phyloP scores from a whole-genome alignment of 2,329 filamentous ascomycete genomes.

The Fusarium phyllophilum region DNA sequence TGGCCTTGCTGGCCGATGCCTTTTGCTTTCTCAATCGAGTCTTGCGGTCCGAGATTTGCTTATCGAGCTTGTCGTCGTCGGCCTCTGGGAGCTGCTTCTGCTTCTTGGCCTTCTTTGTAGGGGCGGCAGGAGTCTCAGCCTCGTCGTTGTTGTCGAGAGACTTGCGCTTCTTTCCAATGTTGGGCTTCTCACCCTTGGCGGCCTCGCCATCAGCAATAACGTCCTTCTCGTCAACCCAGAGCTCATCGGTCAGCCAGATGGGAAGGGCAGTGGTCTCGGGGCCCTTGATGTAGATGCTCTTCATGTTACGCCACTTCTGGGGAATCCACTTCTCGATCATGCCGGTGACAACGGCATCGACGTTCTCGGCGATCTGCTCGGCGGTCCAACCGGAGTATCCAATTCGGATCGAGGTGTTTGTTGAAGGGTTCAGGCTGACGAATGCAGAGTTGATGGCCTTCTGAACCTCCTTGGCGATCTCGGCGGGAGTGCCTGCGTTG shows the following conservation, averaged over 20 bases:
- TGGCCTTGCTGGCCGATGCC: constrained; percentile 63
- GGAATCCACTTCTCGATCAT: constrained; percentile 84
- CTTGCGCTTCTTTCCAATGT: constrained; percentile 74
- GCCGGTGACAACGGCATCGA: constrained; percentile 74
- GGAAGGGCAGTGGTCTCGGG: constrained; percentile 88
- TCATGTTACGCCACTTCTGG: constrained; percentile 88
- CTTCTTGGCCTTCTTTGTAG: constrained; percentile 53
- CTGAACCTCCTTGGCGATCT: constrained; percentile 83
- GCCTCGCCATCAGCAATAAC: constrained; percentile 72
- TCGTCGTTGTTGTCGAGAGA: constrained; percentile 56
- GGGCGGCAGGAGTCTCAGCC: constrained; percentile 53
- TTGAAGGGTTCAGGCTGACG: constrained; percentile 80
- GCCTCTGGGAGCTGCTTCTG: constrained; percentile 52
- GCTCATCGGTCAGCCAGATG: constrained; percentile 92
- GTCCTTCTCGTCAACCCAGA: constrained; percentile 84
- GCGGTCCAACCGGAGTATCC: constrained; percentile 79
- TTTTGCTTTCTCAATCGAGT: constrained; percentile 68
- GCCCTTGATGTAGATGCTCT: constrained; percentile 89
- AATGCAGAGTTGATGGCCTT: constrained; percentile 80
- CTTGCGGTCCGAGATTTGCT: constrained; percentile 70
- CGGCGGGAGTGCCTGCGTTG: constrained; percentile 65
- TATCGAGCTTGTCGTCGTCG: constrained; percentile 64
- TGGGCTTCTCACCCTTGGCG: constrained; percentile 60
- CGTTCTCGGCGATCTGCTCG: constrained; percentile 82
- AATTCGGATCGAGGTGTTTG: constrained; percentile 83